phyloP scores from a whole-genome alignment of 352 stramenopile genomes.

The Pythium folliculosum region DNA sequence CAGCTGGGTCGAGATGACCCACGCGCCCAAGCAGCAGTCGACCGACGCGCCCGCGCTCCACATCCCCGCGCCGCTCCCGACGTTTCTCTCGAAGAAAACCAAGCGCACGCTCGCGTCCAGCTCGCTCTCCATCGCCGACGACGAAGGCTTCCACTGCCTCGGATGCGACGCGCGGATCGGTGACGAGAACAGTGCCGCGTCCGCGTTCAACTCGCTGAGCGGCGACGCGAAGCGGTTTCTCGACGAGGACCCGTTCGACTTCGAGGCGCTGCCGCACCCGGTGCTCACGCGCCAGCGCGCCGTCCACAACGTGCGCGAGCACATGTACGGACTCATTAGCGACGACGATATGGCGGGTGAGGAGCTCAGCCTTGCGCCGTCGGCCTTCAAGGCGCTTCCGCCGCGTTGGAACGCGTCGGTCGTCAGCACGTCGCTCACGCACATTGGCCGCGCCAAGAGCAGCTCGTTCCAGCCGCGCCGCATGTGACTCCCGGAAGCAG shows the following conservation, averaged over 20 bases:
- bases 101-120: conserved; percentile 15
- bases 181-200: neutral
- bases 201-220: conserved; percentile 1
- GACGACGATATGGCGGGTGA: conserved; percentile 12
- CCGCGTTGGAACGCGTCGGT: conserved; percentile 15
- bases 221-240: conserved; percentile 13
- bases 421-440: conserved; percentile 11
- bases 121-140: neutral
- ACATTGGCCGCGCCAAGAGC: conserved; percentile 2
- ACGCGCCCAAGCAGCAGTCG: neutral
- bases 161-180: conserved; percentile 3
- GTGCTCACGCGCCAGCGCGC: conserved; percentile 23
- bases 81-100: conserved; percentile 6
- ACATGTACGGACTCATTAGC: neutral
- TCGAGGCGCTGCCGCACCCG: conserved; percentile 18
- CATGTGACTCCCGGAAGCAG: conserved; percentile 5
- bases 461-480: conserved; percentile 3
- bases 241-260: conserved; percentile 17
- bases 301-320: conserved; percentile 6
- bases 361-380: neutral
- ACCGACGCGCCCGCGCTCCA: neutral
- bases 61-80: neutral
- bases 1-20: conserved; percentile 20
- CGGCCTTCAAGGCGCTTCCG: neutral
- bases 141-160: neutral